A percentile compares a stretch with the other conserved stretches of the same genome.
Evolutionary conservation across 495 filamentous ascomycete genomes (phyloP).

Genomic region (Aspergillus olivimuriae): DNA sequence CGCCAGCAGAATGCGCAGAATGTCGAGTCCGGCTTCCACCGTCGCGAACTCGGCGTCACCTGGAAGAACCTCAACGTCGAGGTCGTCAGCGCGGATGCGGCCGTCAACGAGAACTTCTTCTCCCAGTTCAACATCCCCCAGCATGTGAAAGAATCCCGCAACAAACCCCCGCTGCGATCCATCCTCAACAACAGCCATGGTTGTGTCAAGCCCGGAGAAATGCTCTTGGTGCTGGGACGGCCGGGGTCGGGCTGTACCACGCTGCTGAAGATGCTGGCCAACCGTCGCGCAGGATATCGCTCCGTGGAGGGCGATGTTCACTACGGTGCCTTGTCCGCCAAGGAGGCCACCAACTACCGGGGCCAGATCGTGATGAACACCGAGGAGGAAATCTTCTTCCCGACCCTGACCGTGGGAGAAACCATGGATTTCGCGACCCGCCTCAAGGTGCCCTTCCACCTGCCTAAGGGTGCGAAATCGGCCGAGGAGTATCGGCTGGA

Average conservation of each 20-base stretch:
- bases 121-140: constrained; percentile 53
- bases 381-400: constrained; percentile 70
- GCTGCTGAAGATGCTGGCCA: constrained; percentile 58
- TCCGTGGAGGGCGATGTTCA: constrained; percentile 25
- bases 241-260: constrained; percentile 43
- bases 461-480: constrained; percentile 33
- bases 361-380: constrained; percentile 67
- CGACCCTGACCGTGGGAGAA: constrained; percentile 61
- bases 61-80: constrained; percentile 45
- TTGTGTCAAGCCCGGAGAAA: constrained; percentile 49
- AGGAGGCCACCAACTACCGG: constrained; percentile 53
- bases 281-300: constrained; percentile 54
- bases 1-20: constrained; percentile 38
- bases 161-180: constrained; percentile 28
- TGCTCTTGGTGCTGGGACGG: constrained; percentile 41
- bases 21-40: constrained; percentile 38
- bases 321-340: constrained; percentile 16
- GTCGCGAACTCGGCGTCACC: constrained; percentile 48
- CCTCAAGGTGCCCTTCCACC: constrained; percentile 33
- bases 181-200: constrained; percentile 39
- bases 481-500: constrained; percentile 43
- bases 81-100: constrained; percentile 36
- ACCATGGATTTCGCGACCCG: constrained; percentile 63
- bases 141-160: constrained; percentile 30
- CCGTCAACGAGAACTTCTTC: constrained; percentile 42